These are phyloP conservation scores for Boletus subcaerulescens DNA, from an alignment of 768 basidiomycete species.

Conservation along the genomic window DNA sequence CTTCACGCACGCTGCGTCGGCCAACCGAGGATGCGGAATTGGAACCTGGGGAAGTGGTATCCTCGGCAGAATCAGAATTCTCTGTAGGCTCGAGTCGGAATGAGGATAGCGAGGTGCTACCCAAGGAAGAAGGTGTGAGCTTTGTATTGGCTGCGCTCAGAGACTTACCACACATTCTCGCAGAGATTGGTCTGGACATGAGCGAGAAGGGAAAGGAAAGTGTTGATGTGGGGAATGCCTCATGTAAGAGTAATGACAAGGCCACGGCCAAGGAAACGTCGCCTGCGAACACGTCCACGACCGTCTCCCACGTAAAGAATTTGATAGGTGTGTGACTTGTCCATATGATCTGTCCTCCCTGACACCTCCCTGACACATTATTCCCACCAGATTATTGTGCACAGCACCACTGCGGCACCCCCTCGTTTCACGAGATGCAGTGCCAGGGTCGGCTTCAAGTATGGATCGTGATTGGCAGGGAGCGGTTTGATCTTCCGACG, in stretches of 20 bases:
- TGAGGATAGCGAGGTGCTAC: constrained; percentile 10
- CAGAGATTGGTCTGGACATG: background rate
- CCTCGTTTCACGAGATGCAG: constrained; percentile 34
- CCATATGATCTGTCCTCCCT: background rate
- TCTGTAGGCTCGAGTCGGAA: constrained; percentile 24
- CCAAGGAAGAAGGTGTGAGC: constrained; percentile 10
- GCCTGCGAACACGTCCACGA: background rate
- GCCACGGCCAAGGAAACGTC: constrained; percentile 10
- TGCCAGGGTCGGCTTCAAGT: constrained; percentile 31
- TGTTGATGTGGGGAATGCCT: background rate
- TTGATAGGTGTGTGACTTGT: constrained; percentile 11
- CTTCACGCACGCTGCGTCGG: background rate
- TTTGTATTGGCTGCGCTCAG: background rate
- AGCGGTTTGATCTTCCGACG: constrained; percentile 43
- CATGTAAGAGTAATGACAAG: constrained; percentile 1
- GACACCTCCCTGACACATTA: background rate
- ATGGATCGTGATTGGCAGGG: constrained; percentile 47
- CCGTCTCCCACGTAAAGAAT: constrained; percentile 11
- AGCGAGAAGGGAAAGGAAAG: background rate
- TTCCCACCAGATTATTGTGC: constrained; percentile 20
- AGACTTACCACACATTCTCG: background rate
- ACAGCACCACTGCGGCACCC: constrained; percentile 18
- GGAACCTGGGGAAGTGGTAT: constrained; percentile 28
- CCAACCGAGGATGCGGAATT: constrained; percentile 8
- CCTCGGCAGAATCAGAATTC: constrained; percentile 22